A percentile compares a stretch with the other conserved stretches of the same genome.
phyloP scores from a whole-genome alignment of 176 grass and related monocot genomes.

The Hordeum vulgare region DNA sequence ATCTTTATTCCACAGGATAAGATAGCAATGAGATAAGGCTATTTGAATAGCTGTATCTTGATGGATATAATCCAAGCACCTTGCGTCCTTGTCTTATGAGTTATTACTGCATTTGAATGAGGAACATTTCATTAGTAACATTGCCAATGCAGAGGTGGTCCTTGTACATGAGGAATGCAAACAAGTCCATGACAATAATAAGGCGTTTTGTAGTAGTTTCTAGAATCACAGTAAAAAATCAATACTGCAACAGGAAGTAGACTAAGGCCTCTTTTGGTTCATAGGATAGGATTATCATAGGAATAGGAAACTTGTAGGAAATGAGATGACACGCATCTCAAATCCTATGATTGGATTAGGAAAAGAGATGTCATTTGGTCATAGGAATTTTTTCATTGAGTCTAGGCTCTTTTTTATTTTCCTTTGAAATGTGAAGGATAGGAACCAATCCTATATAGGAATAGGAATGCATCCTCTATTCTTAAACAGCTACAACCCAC shows the following conservation, averaged over 20 bases:
- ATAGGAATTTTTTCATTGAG: no score
- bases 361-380: no score
- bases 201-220: not conserved
- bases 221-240: not conserved
- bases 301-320: no score
- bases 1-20: not conserved
- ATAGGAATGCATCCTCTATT: no score
- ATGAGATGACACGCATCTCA: no score
- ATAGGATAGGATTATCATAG: no score
- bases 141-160: not conserved
- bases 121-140: conserved; percentile 20
- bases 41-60: conserved; percentile 15
- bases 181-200: not conserved
- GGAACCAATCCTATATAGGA: no score
- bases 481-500: no score
- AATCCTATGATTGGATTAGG: no score
- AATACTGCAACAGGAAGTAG: not conserved
- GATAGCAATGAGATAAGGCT: not conserved
- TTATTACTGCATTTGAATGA: conserved; percentile 1
- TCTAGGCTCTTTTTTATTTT: no score
- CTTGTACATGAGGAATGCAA: not conserved
- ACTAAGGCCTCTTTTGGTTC: no score
- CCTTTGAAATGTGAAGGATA: no score
- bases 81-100: not conserved
- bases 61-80: conserved; percentile 21